These are phyloP conservation scores for Psilocybe azurescens DNA, from an alignment of 768 basidiomycete genomes.

Conservation along the genomic window DNA sequence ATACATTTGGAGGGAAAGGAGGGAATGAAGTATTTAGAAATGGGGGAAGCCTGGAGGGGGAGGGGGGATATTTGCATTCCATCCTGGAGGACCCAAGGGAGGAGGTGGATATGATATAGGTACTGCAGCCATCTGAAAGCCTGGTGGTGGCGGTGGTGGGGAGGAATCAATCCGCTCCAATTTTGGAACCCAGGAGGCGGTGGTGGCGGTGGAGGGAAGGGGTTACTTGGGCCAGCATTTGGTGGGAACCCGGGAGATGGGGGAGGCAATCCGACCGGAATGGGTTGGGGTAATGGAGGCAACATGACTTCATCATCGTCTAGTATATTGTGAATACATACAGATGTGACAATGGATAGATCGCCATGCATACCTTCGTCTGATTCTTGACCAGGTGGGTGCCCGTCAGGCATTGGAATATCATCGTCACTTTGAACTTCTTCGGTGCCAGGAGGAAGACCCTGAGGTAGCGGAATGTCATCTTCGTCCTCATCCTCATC, in stretches of 20 bases:
- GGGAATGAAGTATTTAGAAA: slow-evolving; percentile 31
- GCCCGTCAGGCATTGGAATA: slow-evolving; percentile 88
- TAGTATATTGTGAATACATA: not conserved
- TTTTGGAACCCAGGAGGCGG: slow-evolving; percentile 25
- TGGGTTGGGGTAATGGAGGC: slow-evolving; percentile 23
- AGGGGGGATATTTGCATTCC: slow-evolving; percentile 22
- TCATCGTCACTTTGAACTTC: slow-evolving; percentile 75
- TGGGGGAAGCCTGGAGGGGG: slow-evolving; percentile 35
- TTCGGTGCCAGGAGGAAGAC: slow-evolving; percentile 61
- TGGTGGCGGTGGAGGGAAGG: slow-evolving; percentile 32
- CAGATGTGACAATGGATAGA: too few species aligned
- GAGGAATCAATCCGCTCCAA: slow-evolving; percentile 20
- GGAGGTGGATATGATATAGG: slow-evolving; percentile 24
- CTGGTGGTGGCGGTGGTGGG: slow-evolving; percentile 33
- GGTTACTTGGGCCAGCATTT: slow-evolving; percentile 7
- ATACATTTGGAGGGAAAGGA: slow-evolving; percentile 31
- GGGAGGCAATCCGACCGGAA: slow-evolving; percentile 33
- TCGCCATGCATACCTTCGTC: not conserved
- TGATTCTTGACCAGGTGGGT: slow-evolving; percentile 51
- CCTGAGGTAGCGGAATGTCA: slow-evolving; percentile 69
- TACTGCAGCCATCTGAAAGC: slow-evolving; percentile 8
- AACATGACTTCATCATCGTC: slow-evolving; percentile 7
- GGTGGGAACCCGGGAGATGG: not conserved
- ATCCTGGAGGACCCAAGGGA: slow-evolving; percentile 32
- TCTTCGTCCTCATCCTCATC: slow-evolving; percentile 46